A percentile compares a stretch with the other conserved stretches of the same genome.
Conservation (phyloP, 768 basidiomycete genomes). For the Tylopilus vinaceipallidus region DNA sequence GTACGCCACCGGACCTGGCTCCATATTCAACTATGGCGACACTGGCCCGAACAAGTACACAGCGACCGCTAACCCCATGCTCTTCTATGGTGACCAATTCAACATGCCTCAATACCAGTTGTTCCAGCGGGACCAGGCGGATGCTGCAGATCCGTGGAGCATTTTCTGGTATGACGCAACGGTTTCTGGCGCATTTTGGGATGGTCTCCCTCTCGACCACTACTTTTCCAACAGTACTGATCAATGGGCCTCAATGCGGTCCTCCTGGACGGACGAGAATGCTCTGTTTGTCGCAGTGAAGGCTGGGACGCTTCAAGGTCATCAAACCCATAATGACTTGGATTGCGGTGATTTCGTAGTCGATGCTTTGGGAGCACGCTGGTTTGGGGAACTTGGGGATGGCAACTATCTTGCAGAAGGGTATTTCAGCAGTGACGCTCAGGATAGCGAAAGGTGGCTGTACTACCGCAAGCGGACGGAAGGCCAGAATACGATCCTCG, state of each 20-base stretch:
- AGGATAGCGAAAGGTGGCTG: slow-evolving; percentile 72
- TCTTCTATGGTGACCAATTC: slow-evolving; percentile 73
- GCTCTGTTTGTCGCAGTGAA: slow-evolving; percentile 89
- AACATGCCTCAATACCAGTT: slow-evolving; percentile 73
- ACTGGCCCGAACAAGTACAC: slow-evolving; percentile 89
- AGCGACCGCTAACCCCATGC: slow-evolving; percentile 85
- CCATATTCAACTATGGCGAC: slow-evolving; percentile 68
- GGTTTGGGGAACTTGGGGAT: slow-evolving; percentile 93
- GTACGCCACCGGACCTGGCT: slow-evolving; percentile 80
- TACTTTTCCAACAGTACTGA: slow-evolving; percentile 71
- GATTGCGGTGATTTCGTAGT: slow-evolving; percentile 95
- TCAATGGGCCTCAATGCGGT: slow-evolving; percentile 91
- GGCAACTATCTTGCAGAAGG: slow-evolving; percentile 73
- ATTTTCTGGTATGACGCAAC: slow-evolving; percentile 95
- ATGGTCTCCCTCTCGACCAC: slow-evolving; percentile 75
- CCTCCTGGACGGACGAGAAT: slow-evolving; percentile 85
- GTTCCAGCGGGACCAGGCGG: slow-evolving; percentile 87
- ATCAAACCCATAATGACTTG: slow-evolving; percentile 94
- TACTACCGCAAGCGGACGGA: slow-evolving; percentile 98
- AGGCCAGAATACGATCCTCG: slow-evolving; percentile 92
- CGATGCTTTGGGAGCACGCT: slow-evolving; percentile 90
- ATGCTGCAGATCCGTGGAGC: slow-evolving; percentile 79
- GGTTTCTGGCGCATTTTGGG: slow-evolving; percentile 88
- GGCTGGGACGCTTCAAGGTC: slow-evolving; percentile 73
- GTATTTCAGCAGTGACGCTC: slow-evolving; percentile 78